phyloP scores from a whole-genome alignment of 129 eudicot genomes.

The Chrysanthemum lavandulifolium region DNA sequence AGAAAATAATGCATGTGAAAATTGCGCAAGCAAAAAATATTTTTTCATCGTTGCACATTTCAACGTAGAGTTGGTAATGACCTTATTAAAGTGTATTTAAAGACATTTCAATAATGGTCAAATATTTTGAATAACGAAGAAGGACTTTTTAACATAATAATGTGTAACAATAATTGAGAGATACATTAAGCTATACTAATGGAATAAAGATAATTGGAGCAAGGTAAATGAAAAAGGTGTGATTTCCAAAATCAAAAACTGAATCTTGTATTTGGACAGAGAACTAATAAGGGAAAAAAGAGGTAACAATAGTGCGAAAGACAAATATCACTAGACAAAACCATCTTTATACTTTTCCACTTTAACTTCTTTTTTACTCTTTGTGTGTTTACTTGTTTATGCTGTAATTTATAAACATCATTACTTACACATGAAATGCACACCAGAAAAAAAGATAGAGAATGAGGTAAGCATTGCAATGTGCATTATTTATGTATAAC shows the following conservation, averaged over 20 bases:
- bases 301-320: conserved; percentile 39
- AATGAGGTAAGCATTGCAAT: not conserved
- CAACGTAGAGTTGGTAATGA: too few relatives aligned
- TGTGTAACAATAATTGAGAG: too few relatives aligned
- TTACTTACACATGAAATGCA: conserved; percentile 15
- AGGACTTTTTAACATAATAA: too few relatives aligned
- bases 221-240: too few relatives aligned
- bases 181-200: too few relatives aligned
- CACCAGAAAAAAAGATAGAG: not conserved
- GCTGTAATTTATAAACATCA: conserved; percentile 24
- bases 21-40: too few relatives aligned
- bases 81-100: not conserved
- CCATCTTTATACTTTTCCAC: conserved; percentile 30
- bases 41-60: too few relatives aligned
- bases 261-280: conserved; percentile 21
- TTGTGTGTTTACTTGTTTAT: conserved; percentile 32
- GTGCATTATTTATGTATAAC: too few relatives aligned
- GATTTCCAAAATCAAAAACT: conserved; percentile 10
- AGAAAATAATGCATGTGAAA: not conserved
- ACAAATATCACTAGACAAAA: conserved; percentile 35
- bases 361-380: conserved; percentile 42
- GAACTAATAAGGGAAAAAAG: conserved; percentile 12
- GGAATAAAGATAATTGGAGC: too few relatives aligned
- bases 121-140: not conserved
- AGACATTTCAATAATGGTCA: conserved; percentile 7